phyloP scores from a whole-genome alignment of 2,329 filamentous ascomycete species.

The Trichoderma endophyticum region DNA sequence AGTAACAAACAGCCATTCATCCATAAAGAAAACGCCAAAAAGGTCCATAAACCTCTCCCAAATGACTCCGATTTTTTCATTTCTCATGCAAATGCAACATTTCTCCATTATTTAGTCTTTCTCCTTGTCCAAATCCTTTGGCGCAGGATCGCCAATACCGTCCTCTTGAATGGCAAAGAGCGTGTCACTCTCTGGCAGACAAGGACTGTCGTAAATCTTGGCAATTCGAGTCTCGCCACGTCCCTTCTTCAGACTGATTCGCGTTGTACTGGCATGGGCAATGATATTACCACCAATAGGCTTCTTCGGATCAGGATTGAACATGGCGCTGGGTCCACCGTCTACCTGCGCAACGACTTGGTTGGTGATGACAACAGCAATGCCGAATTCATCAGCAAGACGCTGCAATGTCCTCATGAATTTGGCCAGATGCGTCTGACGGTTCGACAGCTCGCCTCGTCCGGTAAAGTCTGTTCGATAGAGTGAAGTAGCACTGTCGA shows the following conservation, averaged over 20 bases:
- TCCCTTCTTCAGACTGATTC: constrained; percentile 93
- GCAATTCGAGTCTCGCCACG: constrained; percentile 92
- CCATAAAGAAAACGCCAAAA: constrained; percentile 30
- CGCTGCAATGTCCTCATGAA: constrained; percentile 83
- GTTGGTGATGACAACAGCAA: constrained; percentile 97
- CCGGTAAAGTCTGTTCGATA: constrained; percentile 97
- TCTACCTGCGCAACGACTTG: constrained; percentile 98
- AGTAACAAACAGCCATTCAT: not conserved
- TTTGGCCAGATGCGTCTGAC: constrained; percentile 84
- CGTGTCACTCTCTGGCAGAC: constrained; percentile 92
- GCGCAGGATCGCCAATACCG: constrained; percentile 90
- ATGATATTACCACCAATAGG: constrained; percentile 99
- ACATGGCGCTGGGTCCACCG: constrained; percentile 94
- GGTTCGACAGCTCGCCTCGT: constrained; percentile 91
- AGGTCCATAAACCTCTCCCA: constrained; percentile 27
- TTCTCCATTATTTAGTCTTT: constrained; percentile 19
- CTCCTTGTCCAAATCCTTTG: constrained; percentile 80
- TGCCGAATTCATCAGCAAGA: constrained; percentile 81
- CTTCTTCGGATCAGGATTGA: constrained; percentile 98
- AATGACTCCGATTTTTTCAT: constrained; percentile 24
- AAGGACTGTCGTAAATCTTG: constrained; percentile 99
- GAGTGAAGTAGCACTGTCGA: constrained; percentile 91
- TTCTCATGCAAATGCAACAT: constrained; percentile 14
- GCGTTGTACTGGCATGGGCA: constrained; percentile 92
- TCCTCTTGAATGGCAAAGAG: constrained; percentile 97